These are phyloP conservation scores for Ophiostoma ulmi DNA, from an alignment of 2,329 filamentous ascomycete species.

Conservation along the genomic window DNA sequence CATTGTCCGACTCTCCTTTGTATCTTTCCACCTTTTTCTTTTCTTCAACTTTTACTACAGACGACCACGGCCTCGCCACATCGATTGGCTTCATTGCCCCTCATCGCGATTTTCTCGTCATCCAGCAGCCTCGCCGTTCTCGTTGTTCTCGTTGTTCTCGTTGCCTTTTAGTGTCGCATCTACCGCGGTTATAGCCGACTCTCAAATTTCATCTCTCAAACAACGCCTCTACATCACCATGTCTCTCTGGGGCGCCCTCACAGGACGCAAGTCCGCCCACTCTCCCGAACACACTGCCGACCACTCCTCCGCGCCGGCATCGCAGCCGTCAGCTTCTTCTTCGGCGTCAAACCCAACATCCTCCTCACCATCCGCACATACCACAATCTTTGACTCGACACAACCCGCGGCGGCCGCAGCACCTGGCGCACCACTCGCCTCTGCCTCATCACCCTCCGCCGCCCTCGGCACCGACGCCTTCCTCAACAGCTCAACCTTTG, in stretches of 20 bases:
- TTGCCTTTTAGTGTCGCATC: too few relatives aligned
- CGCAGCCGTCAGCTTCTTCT: conserved; percentile 39
- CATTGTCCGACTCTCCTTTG: neutral
- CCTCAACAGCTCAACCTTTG: conserved; percentile 67
- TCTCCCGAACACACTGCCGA: conserved; percentile 26
- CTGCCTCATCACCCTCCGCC: neutral
- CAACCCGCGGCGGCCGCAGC: conserved; percentile 9
- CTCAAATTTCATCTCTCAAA: neutral
- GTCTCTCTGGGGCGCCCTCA: conserved; percentile 57
- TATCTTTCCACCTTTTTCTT: neutral
- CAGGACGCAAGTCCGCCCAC: conserved; percentile 48
- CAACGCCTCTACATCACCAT: conserved; percentile 34
- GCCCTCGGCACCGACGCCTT: conserved; percentile 73
- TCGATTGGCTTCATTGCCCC: neutral
- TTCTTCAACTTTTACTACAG: neutral
- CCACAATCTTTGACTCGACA: conserved; percentile 59
- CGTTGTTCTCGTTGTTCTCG: too few relatives aligned
- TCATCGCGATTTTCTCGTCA: neutral
- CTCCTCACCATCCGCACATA: conserved; percentile 19
- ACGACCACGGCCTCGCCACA: too few relatives aligned
- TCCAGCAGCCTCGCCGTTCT: neutral
- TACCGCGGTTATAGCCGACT: too few relatives aligned
- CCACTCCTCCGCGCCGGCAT: conserved; percentile 36
- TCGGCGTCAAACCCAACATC: conserved; percentile 44
- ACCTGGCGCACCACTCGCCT: neutral